Percentiles rank a stretch among this genome's conserved stretches.
Evolutionary conservation across 2,329 filamentous ascomycete genomes (phyloP).

Genomic region (Orbilia oligospora): DNA sequence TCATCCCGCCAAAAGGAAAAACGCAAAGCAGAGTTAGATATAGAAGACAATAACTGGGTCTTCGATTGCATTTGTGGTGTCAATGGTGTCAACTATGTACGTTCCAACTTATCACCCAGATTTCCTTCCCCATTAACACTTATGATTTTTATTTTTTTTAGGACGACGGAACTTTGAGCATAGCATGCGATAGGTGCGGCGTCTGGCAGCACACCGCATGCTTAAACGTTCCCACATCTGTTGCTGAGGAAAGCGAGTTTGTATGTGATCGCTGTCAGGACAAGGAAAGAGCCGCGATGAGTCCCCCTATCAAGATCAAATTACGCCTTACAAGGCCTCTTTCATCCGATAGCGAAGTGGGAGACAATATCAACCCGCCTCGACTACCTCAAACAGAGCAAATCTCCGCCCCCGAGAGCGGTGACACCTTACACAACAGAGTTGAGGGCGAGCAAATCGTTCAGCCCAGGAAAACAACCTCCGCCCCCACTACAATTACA

Average conservation of each 20-base stretch:
- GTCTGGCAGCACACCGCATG: slow-evolving; percentile 98
- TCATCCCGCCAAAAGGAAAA: slow-evolving; percentile 60
- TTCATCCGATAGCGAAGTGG: slow-evolving; percentile 63
- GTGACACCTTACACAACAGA: neutral
- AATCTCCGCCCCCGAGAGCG: neutral
- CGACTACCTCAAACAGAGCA: neutral
- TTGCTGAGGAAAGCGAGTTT: slow-evolving; percentile 88
- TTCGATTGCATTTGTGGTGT: slow-evolving; percentile 95
- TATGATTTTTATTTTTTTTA: slow-evolving; percentile 63
- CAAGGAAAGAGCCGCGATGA: slow-evolving; percentile 70
- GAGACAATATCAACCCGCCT: neutral
- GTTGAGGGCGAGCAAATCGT: neutral
- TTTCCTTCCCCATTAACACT: slow-evolving; percentile 1
- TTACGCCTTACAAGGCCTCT: slow-evolving; percentile 69
- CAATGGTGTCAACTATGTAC: slow-evolving; percentile 82
- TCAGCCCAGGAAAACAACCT: neutral
- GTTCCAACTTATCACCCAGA: slow-evolving; percentile 61
- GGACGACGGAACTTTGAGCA: slow-evolving; percentile 93
- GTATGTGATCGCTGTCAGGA: slow-evolving; percentile 80
- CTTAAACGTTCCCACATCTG: slow-evolving; percentile 81
- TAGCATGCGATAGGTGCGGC: slow-evolving; percentile 93
- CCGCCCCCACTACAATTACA: neutral
- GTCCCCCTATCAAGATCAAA: slow-evolving; percentile 70
- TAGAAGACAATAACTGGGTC: slow-evolving; percentile 86
- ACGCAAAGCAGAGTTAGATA: slow-evolving; percentile 65